Conservation (phyloP, 2,329 filamentous ascomycete genomes). For the Monascus ruber region DNA sequence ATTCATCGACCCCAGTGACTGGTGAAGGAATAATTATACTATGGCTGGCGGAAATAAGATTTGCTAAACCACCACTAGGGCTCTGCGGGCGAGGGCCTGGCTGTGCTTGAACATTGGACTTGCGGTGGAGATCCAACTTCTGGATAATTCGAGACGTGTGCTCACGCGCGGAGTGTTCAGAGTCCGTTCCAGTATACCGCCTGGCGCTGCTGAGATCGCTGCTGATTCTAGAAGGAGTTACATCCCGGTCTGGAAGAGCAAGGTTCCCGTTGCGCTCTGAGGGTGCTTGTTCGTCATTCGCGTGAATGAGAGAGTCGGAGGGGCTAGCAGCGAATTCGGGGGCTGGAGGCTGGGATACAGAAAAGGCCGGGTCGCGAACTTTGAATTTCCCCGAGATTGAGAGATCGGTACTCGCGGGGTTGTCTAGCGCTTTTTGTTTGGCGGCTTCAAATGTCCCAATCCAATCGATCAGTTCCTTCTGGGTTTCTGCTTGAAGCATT, state of each 20-base stretch:
- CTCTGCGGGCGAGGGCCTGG: slow-evolving; percentile 31
- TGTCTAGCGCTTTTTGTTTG: slow-evolving; percentile 84
- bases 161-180: slow-evolving; percentile 49
- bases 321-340: slow-evolving; percentile 82
- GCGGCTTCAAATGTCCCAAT: slow-evolving; percentile 85
- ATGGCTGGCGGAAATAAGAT: slow-evolving; percentile 75
- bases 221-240: slow-evolving; percentile 51
- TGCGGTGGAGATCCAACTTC: slow-evolving; percentile 80
- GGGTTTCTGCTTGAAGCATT: slow-evolving; percentile 84
- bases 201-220: slow-evolving; percentile 52
- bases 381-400: slow-evolving; percentile 32
- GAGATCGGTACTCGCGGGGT: slow-evolving; percentile 43
- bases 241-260: slow-evolving; percentile 52
- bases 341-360: slow-evolving; percentile 76
- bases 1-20: slow-evolving; percentile 25
- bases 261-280: slow-evolving; percentile 55
- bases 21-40: slow-evolving; percentile 48
- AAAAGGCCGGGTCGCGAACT: slow-evolving; percentile 63
- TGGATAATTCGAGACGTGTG: slow-evolving; percentile 84
- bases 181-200: slow-evolving; percentile 40
- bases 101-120: slow-evolving; percentile 49
- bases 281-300: slow-evolving; percentile 43
- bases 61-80: slow-evolving; percentile 60
- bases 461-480: slow-evolving; percentile 87
- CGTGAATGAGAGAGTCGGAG: slow-evolving; percentile 52